Percentiles rank a stretch among this genome's conserved stretches.
Evolutionary conservation across 352 stramenopile genomes (phyloP).

Genomic region (Pythium scleroteichum): DNA sequence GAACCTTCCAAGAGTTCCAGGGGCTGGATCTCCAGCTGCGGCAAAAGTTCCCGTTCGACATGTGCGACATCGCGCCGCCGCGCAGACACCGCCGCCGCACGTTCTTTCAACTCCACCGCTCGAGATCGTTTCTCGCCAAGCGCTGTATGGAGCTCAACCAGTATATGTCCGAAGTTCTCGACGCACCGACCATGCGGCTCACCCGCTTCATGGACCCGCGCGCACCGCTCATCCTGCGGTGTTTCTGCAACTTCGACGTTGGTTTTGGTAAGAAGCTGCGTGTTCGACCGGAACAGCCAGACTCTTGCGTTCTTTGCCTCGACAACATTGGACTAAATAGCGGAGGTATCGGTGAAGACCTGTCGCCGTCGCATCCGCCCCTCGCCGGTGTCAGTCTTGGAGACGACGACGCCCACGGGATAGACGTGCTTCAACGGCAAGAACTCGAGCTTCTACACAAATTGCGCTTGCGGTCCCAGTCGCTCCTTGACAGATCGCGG

Average conservation of each 20-base stretch:
- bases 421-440: conserved; percentile 1
- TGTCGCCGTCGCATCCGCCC: conserved; percentile 3
- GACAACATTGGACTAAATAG: conserved; percentile 36
- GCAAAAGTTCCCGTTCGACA: conserved; percentile 56
- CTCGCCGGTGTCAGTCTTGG: background rate
- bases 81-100: conserved; percentile 50
- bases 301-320: conserved; percentile 58
- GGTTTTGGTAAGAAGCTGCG: conserved; percentile 48
- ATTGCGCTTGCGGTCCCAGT: conserved; percentile 15
- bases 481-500: conserved; percentile 8
- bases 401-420: background rate
- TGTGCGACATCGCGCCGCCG: conserved; percentile 54
- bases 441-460: conserved; percentile 34
- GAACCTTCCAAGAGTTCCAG: conserved; percentile 77
- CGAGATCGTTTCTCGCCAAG: conserved; percentile 53
- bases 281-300: conserved; percentile 40
- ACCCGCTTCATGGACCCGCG: conserved; percentile 71
- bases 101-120: conserved; percentile 63
- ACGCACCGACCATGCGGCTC: conserved; percentile 49
- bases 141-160: conserved; percentile 67
- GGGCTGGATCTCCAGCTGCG: conserved; percentile 72
- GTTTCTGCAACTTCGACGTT: conserved; percentile 83
- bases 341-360: background rate
- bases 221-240: conserved; percentile 69
- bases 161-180: conserved; percentile 51